Evolutionary conservation across 305 asterid species (phyloP), one percentile per base, ranked within the genome.

Genomic region (Solanum hybrid): DNA sequence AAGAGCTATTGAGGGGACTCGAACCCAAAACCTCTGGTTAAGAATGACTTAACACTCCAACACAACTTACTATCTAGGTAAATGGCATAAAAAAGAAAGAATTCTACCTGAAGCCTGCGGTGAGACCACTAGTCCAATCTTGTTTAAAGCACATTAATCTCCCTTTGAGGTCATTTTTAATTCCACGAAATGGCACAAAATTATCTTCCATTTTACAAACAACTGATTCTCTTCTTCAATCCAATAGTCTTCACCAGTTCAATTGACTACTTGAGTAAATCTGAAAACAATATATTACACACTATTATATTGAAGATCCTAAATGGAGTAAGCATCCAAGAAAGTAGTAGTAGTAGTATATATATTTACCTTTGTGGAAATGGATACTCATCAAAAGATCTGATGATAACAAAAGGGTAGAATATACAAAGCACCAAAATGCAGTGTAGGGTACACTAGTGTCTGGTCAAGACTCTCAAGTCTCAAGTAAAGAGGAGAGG

Each of bases 171-270:
- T 95, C 97, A 92, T 95, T 94, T 92, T 94, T 96, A 77, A 96
- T 94, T 92, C 98, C 97, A 82, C 94, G 97, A 89, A 96, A 96
- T 35, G 98, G 98, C 80, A 94, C 96, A 91, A 95, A 96, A 16
- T 94, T 92, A 89, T 96, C 98, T 89, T 96, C 98, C 98, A 93
- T 96, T 42, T 6, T 76, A 51, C n/a, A 39, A 80, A 37, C 57
- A 35, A 37, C 33, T 36, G 33, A 34, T 40, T 74, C 24, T 36
- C 33, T 51, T 85, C 31, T 85, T 64, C 37, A 61, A 61, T 57
- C 69, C 69, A 57, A 57, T 1, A 20, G 69, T 8, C 69, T 57
- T 20, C 69, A 57, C 69, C 28, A 76, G 82, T 22, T 18, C n/a
- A 33, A 33, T 76, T 76, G 28, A 31, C 37, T 31, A 75, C 39